phyloP scores from a whole-genome alignment of 2,329 filamentous ascomycete genomes.

The Scytalidium lignicola region DNA sequence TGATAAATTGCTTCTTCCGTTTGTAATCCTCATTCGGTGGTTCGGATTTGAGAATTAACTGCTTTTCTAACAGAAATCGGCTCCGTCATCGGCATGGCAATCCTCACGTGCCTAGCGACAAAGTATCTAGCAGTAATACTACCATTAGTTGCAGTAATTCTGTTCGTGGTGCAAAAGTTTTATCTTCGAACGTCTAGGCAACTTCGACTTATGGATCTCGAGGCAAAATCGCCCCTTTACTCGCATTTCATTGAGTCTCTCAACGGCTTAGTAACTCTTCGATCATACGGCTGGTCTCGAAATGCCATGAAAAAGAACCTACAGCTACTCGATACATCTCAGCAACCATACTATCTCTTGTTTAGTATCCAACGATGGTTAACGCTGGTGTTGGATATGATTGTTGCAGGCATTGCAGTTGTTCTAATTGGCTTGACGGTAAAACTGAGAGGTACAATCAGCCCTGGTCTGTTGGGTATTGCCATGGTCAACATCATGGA shows the following conservation, averaged over 20 bases:
- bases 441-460: conserved; percentile 1
- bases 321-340: conserved; percentile 34
- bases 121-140: conserved; percentile 9
- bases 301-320: background rate
- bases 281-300: conserved; percentile 37
- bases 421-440: conserved; percentile 25
- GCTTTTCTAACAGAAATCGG: background rate
- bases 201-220: conserved; percentile 40
- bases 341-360: conserved; percentile 40
- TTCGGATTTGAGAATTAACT: background rate
- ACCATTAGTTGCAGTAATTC: conserved; percentile 6
- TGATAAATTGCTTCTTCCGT: background rate
- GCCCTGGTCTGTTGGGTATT: conserved; percentile 8
- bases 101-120: conserved; percentile 6
- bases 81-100: background rate
- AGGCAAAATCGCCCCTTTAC: conserved; percentile 36
- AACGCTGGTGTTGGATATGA: conserved; percentile 37
- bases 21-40: background rate
- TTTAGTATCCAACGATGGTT: conserved; percentile 41
- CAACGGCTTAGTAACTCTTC: conserved; percentile 35
- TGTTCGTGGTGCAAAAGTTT: conserved; percentile 29
- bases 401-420: conserved; percentile 30
- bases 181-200: conserved; percentile 42
- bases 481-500: conserved; percentile 42
- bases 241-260: conserved; percentile 40